Base-by-base conservation (phyloP, 305 asterid species). In the Fraxinus nigra region DNA sequence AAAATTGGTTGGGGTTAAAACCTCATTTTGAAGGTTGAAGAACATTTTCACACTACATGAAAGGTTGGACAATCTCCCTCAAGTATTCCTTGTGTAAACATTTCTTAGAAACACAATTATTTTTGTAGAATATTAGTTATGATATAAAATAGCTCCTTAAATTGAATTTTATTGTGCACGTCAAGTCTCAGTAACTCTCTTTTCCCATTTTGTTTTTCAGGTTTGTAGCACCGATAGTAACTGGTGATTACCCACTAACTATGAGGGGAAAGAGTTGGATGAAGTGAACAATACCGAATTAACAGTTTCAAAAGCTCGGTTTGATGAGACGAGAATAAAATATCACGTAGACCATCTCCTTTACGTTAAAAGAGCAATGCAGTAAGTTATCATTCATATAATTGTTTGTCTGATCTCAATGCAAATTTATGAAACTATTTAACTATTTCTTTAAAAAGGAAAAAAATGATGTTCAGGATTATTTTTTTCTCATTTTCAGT, bases 281-380 rank as follows among this genome's bases (percentile, higher is more conserved):
- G 30, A 59, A 20, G 69, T 5, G 69, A 20, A 59, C 28, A 59
- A 59, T 59, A 18, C 69, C 1, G 8, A 26, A 4, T 0, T 7
- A 20, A n/a, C 11, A 6, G 5, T 59, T 59, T 59, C 69, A 5
- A 1, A 51, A 4, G 28, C 69, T 59, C 28, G 30, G 4, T 1
- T 3, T n/a, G 69, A 59, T n/a, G 10, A 6, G 28, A 59, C 3
- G 6, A 59, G 69, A 26, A n/a, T 59, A 4, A 4, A 59, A 8
- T 20, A 59, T 59, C 69, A 59, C 26, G 7, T n/a, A 5, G 69
- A 59, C 28, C 69, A 59, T 59, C 69, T 59, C 83, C 75, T 32
- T 76, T 79, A 79, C 30, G 10, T 85, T 35, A 79, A 56, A 3
- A 76, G 76, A 70, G 88, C 81, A 81, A 75, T 82, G 32, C 59